Evolutionary conservation across 2,329 filamentous ascomycete species (phyloP).

Genomic region (Orbilia javanica): DNA sequence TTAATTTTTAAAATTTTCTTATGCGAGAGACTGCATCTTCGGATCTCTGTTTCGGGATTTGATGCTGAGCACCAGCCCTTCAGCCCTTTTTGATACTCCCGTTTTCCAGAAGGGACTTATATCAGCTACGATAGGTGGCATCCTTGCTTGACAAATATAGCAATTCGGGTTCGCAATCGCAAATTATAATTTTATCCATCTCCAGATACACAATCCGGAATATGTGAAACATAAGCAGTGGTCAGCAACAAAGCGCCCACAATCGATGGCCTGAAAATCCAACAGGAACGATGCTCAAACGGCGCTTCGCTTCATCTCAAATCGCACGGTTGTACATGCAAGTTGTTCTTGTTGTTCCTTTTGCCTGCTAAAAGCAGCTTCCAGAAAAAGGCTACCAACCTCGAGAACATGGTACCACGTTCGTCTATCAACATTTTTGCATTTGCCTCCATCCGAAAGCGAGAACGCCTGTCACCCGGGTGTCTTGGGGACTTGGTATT

Average conservation of each 20-base stretch:
- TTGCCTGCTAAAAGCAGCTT: slow-evolving; percentile 41
- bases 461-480: slow-evolving; percentile 31
- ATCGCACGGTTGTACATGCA: slow-evolving; percentile 15
- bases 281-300: slow-evolving; percentile 14
- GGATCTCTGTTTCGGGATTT: slow-evolving; percentile 45
- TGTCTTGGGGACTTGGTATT: slow-evolving; percentile 57
- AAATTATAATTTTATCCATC: slow-evolving; percentile 57
- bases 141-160: slow-evolving; percentile 55
- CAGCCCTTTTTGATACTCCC: slow-evolving; percentile 45
- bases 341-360: neutral
- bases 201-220: slow-evolving; percentile 28
- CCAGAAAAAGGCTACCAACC: slow-evolving; percentile 50
- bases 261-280: neutral
- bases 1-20: neutral
- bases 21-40: slow-evolving; percentile 36
- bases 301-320: slow-evolving; percentile 35
- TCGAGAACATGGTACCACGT: slow-evolving; percentile 40
- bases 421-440: slow-evolving; percentile 34
- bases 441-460: slow-evolving; percentile 56
- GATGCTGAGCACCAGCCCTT: slow-evolving; percentile 39
- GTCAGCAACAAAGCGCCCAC: slow-evolving; percentile 9
- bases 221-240: slow-evolving; percentile 52
- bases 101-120: slow-evolving; percentile 19
- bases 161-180: slow-evolving; percentile 47
- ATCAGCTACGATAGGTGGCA: slow-evolving; percentile 30